phyloP scores from a whole-genome alignment of 176 grass and related monocot genomes.

The Musa schizocarpa region DNA sequence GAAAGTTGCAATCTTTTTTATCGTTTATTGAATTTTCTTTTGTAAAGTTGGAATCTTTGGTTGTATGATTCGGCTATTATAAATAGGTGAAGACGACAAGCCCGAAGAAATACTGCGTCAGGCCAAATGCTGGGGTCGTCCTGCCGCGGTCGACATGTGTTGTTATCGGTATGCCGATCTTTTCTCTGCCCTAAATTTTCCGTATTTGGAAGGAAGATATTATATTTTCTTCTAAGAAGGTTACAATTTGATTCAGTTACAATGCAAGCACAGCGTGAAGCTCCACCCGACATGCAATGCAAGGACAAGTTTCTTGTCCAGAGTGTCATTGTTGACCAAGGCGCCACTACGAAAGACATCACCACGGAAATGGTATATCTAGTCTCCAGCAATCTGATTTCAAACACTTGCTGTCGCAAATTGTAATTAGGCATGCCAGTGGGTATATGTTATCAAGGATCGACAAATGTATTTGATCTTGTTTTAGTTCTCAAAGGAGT shows the following conservation, averaged over 20 bases:
- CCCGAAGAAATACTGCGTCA: constrained; percentile 75
- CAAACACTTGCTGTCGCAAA: not conserved
- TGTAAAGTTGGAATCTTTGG: constrained; percentile 7
- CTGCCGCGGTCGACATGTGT: constrained; percentile 35
- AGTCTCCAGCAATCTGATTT: not conserved
- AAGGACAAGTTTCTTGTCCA: constrained; percentile 72
- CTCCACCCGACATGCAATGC: constrained; percentile 57
- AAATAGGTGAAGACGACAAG: constrained; percentile 78
- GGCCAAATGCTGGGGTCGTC: constrained; percentile 61
- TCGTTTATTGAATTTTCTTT: not conserved
- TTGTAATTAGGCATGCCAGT: not conserved
- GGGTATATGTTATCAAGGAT: not conserved
- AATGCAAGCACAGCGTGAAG: constrained; percentile 47
- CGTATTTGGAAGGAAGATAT: constrained; percentile 8
- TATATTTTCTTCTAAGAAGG: not conserved
- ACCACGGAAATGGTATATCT: constrained; percentile 38
- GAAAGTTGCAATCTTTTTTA: not conserved
- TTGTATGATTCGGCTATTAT: constrained; percentile 10
- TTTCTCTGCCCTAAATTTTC: constrained; percentile 8
- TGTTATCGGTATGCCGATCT: constrained; percentile 44
- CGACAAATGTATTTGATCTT: constrained; percentile 7
- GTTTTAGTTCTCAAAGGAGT: constrained; percentile 41
- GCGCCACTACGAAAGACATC: constrained; percentile 32
- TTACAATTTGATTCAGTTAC: constrained; percentile 34
- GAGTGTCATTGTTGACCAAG: constrained; percentile 31